These are phyloP conservation scores for Strobilomyces echinocephalus DNA, from an alignment of 768 basidiomycete species.

Conservation along the genomic window DNA sequence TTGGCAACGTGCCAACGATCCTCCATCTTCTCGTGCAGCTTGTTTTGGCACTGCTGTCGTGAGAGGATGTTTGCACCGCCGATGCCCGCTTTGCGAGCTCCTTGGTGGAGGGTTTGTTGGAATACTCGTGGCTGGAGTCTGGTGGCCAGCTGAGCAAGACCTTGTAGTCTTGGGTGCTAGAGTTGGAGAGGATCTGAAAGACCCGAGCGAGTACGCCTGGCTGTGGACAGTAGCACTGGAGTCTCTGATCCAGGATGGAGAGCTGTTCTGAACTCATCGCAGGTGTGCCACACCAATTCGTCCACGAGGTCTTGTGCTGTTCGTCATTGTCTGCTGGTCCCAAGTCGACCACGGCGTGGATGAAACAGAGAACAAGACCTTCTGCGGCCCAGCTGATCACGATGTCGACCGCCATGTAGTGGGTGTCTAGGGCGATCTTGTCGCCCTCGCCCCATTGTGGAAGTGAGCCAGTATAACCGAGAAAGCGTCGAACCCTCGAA, in stretches of 20 bases:
- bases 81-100: slow-evolving; percentile 57
- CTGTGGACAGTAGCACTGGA: slow-evolving; percentile 52
- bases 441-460: slow-evolving; percentile 60
- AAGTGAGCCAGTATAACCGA: slow-evolving; percentile 61
- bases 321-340: slow-evolving; percentile 70
- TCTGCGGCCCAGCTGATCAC: slow-evolving; percentile 89
- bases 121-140: slow-evolving; percentile 40
- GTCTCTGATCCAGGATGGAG: slow-evolving; percentile 52
- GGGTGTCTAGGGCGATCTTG: slow-evolving; percentile 60
- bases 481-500: slow-evolving; percentile 61
- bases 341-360: slow-evolving; percentile 78
- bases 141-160: slow-evolving; percentile 77
- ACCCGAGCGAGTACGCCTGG: slow-evolving; percentile 53
- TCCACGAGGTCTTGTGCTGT: slow-evolving; percentile 66
- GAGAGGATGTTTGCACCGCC: slow-evolving; percentile 51
- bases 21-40: slow-evolving; percentile 83
- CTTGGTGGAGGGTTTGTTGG: slow-evolving; percentile 40
- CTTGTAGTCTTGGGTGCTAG: slow-evolving; percentile 42
- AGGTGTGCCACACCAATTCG: slow-evolving; percentile 86
- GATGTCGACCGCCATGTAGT: slow-evolving; percentile 85
- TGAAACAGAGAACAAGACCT: slow-evolving; percentile 82
- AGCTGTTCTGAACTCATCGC: slow-evolving; percentile 54
- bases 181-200: slow-evolving; percentile 73
- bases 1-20: slow-evolving; percentile 60
- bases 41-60: slow-evolving; percentile 71